A percentile compares a stretch with the other conserved stretches of the same genome.
phyloP scores from a whole-genome alignment of 768 basidiomycete species.

The Suillus alpinus region DNA sequence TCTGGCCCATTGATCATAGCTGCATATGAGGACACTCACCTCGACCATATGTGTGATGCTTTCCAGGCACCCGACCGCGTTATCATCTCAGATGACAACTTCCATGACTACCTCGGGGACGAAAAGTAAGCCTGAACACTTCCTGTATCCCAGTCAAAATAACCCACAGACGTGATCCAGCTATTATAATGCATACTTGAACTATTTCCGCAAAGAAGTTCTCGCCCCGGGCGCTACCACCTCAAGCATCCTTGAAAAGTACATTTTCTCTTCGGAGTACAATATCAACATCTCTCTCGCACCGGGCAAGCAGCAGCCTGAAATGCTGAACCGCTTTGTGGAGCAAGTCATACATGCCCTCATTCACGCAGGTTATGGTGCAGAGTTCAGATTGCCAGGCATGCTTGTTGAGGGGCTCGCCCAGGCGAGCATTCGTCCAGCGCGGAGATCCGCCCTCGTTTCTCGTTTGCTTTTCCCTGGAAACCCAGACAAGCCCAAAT shows the following conservation, averaged over 20 bases:
- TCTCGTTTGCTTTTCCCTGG: conserved; percentile 27
- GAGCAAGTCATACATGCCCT: conserved; percentile 65
- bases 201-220: conserved; percentile 29
- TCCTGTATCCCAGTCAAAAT: neutral
- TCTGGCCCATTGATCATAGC: conserved; percentile 37
- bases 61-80: conserved; percentile 23
- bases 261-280: conserved; percentile 51
- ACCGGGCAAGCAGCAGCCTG: conserved; percentile 37
- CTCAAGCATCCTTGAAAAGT: conserved; percentile 53
- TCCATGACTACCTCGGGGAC: conserved; percentile 26
- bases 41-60: conserved; percentile 35
- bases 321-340: conserved; percentile 59
- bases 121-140: conserved; percentile 24
- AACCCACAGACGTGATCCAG: conserved; percentile 12
- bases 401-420: conserved; percentile 70
- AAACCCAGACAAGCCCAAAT: conserved; percentile 22
- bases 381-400: conserved; percentile 62
- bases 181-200: conserved; percentile 30
- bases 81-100: conserved; percentile 22
- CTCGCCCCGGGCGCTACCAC: conserved; percentile 28
- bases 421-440: conserved; percentile 48
- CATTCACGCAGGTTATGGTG: conserved; percentile 62
- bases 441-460: conserved; percentile 34
- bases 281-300: conserved; percentile 37
- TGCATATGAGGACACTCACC: conserved; percentile 40